phyloP scores from a whole-genome alignment of 768 basidiomycete genomes.

The Leccinum broughii region DNA sequence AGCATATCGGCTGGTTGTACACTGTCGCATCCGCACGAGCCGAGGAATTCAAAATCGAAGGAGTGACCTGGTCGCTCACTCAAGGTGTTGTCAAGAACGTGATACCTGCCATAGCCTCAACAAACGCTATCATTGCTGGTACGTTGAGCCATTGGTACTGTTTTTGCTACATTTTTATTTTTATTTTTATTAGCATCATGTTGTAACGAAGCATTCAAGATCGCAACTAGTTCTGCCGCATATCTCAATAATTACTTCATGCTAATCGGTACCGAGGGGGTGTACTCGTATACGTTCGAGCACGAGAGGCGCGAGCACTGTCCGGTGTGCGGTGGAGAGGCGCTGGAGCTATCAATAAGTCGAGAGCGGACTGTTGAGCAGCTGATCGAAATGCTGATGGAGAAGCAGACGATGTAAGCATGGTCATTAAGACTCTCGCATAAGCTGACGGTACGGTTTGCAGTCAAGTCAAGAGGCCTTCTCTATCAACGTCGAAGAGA shows the following conservation, averaged over 20 bases:
- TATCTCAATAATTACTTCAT: constrained; percentile 98
- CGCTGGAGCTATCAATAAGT: constrained; percentile 69
- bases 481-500: constrained; percentile 71
- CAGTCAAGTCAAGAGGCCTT: constrained; percentile 97
- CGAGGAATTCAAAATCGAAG: constrained; percentile 94
- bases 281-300: constrained; percentile 97
- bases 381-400: constrained; percentile 83
- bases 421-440: background rate
- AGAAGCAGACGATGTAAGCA: constrained; percentile 86
- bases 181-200: constrained; percentile 67
- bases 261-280: constrained; percentile 94
- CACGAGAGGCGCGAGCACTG: constrained; percentile 92
- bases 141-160: constrained; percentile 16
- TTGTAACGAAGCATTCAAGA: constrained; percentile 99
- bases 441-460: constrained; percentile 1
- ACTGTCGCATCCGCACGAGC: constrained; percentile 79
- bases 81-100: constrained; percentile 99
- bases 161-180: background rate
- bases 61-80: constrained; percentile 95
- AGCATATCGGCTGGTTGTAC: constrained; percentile 94
- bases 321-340: constrained; percentile 95
- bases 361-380: constrained; percentile 79
- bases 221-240: constrained; percentile 92
- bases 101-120: constrained; percentile 97
- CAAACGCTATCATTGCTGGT: constrained; percentile 98